phyloP scores from a whole-genome alignment of 225 moss, liverwort and hornwort species.

The Rhytidiadelphus loreus region DNA sequence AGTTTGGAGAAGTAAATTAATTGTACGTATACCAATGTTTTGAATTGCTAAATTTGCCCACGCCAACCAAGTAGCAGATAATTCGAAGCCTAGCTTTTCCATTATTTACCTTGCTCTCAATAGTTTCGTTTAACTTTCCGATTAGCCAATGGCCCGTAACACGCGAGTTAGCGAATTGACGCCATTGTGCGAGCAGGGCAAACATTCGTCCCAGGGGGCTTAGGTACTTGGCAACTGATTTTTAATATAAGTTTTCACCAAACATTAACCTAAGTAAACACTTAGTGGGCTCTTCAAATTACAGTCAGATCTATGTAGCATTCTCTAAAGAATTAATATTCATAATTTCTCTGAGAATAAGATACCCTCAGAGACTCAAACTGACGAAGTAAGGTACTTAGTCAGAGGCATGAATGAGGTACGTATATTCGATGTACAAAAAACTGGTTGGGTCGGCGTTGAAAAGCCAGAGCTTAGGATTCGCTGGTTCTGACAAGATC shows the following conservation, averaged over 20 bases:
- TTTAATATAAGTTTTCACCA: background rate
- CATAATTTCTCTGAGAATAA: background rate
- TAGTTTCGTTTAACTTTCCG: background rate
- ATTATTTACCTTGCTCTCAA: background rate
- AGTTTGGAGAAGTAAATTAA: background rate
- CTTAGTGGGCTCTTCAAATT: background rate
- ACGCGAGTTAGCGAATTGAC: background rate
- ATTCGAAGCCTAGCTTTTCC: background rate
- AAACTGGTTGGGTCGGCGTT: background rate
- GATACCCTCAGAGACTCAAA: background rate
- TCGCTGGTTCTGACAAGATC: constrained; percentile 15
- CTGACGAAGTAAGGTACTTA: background rate
- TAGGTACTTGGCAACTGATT: background rate
- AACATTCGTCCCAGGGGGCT: background rate
- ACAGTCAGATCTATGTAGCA: background rate
- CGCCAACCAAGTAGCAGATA: background rate
- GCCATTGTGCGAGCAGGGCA: background rate
- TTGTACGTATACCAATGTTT: background rate
- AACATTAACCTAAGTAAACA: no score
- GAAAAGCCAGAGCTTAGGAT: constrained; percentile 7
- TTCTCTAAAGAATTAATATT: background rate
- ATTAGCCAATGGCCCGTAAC: background rate
- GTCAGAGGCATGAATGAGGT: background rate
- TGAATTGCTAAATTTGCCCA: background rate
- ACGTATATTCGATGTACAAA: background rate